phyloP scores from a whole-genome alignment of 768 basidiomycete genomes.

The Russula abietina region DNA sequence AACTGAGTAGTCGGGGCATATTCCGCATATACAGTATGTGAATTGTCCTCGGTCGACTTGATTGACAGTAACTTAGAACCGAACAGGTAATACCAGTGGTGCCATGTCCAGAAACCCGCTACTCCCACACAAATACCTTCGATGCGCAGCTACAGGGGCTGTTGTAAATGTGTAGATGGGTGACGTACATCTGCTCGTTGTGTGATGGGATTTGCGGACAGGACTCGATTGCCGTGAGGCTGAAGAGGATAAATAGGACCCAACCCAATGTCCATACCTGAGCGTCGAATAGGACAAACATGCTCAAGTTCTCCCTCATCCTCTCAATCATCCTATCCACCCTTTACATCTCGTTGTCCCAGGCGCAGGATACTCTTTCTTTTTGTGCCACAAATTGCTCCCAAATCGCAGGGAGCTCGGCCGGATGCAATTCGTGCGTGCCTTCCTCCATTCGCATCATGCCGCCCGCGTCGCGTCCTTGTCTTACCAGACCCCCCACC shows the following conservation, averaged over 20 bases:
- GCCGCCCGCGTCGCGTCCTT: too few species aligned
- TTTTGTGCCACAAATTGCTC: neutral
- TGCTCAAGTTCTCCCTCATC: neutral
- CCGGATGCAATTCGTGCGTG: neutral
- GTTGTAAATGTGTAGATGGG: neutral
- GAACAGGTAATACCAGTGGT: neutral
- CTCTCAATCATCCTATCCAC: neutral
- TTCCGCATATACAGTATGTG: too few species aligned
- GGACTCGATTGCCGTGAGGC: too few species aligned
- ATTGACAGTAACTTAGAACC: too few species aligned
- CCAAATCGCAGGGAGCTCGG: neutral
- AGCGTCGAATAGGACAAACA: neutral
- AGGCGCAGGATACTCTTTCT: neutral
- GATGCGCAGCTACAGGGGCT: too few species aligned
- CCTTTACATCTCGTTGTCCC: neutral
- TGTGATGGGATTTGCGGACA: too few species aligned
- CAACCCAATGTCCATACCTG: neutral
- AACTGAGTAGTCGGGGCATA: neutral
- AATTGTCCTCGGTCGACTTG: neutral
- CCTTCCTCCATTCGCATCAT: neutral
- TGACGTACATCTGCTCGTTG: neutral
- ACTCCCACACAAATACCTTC: neutral
- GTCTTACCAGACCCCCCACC: neutral
- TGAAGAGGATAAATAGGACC: conserved; percentile 1
- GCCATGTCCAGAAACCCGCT: neutral